Percentiles rank a stretch among this genome's conserved stretches.
phyloP scores from a whole-genome alignment of 768 basidiomycete species.

The Phylloporus rhodoxanthus region DNA sequence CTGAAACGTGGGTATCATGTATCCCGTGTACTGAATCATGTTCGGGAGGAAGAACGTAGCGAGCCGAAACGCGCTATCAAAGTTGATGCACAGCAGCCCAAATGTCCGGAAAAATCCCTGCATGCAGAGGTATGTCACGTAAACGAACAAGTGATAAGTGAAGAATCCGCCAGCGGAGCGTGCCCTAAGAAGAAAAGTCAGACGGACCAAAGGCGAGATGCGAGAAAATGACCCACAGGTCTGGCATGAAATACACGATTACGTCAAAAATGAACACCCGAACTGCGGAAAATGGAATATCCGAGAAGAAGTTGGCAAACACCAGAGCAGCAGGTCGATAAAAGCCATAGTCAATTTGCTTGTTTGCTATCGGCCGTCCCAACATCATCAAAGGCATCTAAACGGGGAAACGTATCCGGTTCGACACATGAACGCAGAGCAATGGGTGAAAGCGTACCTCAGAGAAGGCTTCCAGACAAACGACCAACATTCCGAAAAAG shows the following conservation, averaged over 20 bases:
- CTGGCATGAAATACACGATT: slow-evolving; percentile 64
- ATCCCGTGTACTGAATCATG: slow-evolving; percentile 67
- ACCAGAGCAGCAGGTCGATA: slow-evolving; percentile 63
- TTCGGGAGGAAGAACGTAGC: slow-evolving; percentile 70
- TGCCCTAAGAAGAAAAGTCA: slow-evolving; percentile 14
- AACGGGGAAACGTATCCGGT: neutral
- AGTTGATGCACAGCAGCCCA: slow-evolving; percentile 51
- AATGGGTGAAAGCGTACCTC: slow-evolving; percentile 41
- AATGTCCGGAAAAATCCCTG: slow-evolving; percentile 81
- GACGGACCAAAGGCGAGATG: slow-evolving; percentile 13
- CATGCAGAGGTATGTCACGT: slow-evolving; percentile 63
- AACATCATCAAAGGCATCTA: slow-evolving; percentile 72
- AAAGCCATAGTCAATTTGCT: slow-evolving; percentile 60
- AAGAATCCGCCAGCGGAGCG: slow-evolving; percentile 41
- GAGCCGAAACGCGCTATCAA: slow-evolving; percentile 48
- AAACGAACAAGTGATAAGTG: slow-evolving; percentile 62
- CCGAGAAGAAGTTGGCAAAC: slow-evolving; percentile 61
- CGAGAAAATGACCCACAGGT: slow-evolving; percentile 35
- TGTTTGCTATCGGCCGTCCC: slow-evolving; percentile 69
- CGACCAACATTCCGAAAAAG: slow-evolving; percentile 63
- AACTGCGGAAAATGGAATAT: slow-evolving; percentile 61
- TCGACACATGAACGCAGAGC: neutral
- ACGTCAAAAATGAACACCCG: slow-evolving; percentile 58
- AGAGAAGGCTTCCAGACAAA: slow-evolving; percentile 65
- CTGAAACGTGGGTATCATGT: slow-evolving; percentile 57